Percentiles rank a stretch among this genome's conserved stretches.
phyloP scores from a whole-genome alignment of 345 rosid species.

The Linum usitatissimum region DNA sequence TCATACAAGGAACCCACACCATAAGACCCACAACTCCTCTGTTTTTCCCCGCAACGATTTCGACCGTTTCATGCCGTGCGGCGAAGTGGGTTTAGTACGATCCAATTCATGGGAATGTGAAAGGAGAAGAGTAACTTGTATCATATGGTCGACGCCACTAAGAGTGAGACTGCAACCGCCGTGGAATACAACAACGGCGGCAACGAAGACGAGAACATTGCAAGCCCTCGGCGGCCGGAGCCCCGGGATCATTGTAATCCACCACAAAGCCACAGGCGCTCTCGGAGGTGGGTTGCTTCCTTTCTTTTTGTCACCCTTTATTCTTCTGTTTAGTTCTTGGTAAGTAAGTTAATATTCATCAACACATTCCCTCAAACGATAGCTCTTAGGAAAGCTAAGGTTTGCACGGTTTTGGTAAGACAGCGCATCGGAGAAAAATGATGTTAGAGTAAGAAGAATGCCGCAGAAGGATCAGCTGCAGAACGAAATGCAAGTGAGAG shows the following conservation, averaged over 20 bases:
- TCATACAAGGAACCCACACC: constrained; percentile 8
- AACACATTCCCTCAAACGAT: no score
- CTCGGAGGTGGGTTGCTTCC: constrained; percentile 45
- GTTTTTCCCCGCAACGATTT: neutral
- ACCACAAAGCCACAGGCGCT: constrained; percentile 46
- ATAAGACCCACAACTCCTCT: neutral
- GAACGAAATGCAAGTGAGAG: constrained; percentile 42
- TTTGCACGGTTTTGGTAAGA: no score
- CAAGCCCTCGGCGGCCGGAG: constrained; percentile 21
- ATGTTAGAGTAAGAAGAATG: constrained; percentile 24
- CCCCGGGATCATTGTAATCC: constrained; percentile 10
- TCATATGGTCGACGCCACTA: no score
- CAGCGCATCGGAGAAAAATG: constrained; percentile 67
- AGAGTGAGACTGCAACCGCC: neutral
- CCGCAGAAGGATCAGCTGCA: constrained; percentile 20
- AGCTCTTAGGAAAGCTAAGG: no score
- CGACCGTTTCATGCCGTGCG: neutral
- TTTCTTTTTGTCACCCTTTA: no score
- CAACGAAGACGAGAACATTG: constrained; percentile 21
- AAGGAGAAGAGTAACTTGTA: constrained; percentile 9
- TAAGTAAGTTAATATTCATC: no score
- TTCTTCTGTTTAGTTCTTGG: no score
- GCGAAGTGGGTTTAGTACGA: neutral
- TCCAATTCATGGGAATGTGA: constrained; percentile 15
- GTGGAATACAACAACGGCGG: neutral